Evolutionary conservation across 2,329 filamentous ascomycete genomes (phyloP), one percentile per base, ranked within the genome.

Genomic region (Colletotrichum agaves): DNA sequence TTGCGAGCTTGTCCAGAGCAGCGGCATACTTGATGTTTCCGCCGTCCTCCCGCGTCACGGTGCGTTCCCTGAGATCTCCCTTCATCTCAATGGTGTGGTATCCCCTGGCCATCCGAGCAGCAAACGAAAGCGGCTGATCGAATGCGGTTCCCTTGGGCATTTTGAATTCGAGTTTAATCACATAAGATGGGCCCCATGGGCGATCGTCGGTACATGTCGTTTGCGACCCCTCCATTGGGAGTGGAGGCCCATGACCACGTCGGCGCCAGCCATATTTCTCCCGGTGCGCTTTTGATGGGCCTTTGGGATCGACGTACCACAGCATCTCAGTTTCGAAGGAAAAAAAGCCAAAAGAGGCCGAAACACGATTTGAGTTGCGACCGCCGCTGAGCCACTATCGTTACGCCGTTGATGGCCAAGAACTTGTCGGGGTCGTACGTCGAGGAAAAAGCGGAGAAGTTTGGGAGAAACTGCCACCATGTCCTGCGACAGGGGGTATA

Each of bases 231-330:
- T 19, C 57, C 43, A 3, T 60, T 60, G 0, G 33, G 39, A 6
- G 43, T 49, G 17, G 57, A 46, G 2, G 57, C 57, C 57, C 43
- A 49, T 1, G 43, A 37, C 57, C 43, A 60, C 0, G 57, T 47
- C 8, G 57, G 57, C 11, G 39, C 57, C 13, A 60, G 43, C 43
- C 27, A 60, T 10, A 60, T 10, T 23, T 31, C 17, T 49, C 21
- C 13, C 10, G 43, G 21, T 41, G 21, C 15, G 12, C 39, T 11
- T 17, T 41, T 5, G 17, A n/a, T 1, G 57, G 43, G 11, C 57
- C 57, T 6, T 46, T 39, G 5, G 23, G 57, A 21, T 60, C 57
- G 3, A 60, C 27, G n/a, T 60, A 60, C 57, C 57, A 60, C 23
- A 60, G 23, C 57, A 60, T 46, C 19, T 60, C 57, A 11, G 11